Base-by-base conservation (phyloP, 2,329 filamentous ascomycete species). In the Hymenoscyphus albidus region DNA sequence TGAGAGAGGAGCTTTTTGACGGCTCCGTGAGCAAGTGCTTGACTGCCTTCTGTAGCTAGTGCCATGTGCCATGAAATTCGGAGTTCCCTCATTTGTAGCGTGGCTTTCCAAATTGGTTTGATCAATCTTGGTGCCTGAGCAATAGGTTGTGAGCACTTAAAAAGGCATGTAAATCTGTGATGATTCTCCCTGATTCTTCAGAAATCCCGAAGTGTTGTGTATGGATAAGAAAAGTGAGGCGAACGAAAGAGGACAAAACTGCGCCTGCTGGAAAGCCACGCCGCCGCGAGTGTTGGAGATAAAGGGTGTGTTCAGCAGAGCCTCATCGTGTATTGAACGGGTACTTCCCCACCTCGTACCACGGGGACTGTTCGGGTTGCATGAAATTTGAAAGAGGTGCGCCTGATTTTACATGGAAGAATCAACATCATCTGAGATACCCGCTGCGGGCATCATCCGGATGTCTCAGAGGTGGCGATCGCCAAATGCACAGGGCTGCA, bases 41-140 rank as follows among this genome's bases (percentile, higher is more conserved):
- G 57, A 35, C 31, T 48, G 44, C 32, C 40, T 14, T 60, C 59
- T 64, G 42, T n/a, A 48, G 42, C 42, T 48, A 54, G 51, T 59
- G 56, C 61, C 65, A 67, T 64, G 40, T 67, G 62, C 65, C 60
- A 61, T 63, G 57, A 42, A 58, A 60, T 35, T 32, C 27, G 44
- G 60, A 57, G 22, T 60, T 61, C 40, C 35, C 61, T 56, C 64
- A 64, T 63, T 61, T 57, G 55, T 40, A 39, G 35, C 16, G 48
- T 40, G 22, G 51, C 51, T 57, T 40, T 35, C 16, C 42, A 54
- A 32, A 44, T 62, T 35, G 59, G 27, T 32, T 44, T 22, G 57
- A 57, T 42, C 40, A 48, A 27, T 18, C n/a, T 38, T 22, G 62
- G 42, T 56, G 57, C 62, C 61, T 59, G 61, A 58, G n/a, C 22